Evolutionary conservation across 1,284 basidiomycete species (phyloP), one percentile per base, ranked within the genome.

Genomic region (Veloporphyrellus conicus): DNA sequence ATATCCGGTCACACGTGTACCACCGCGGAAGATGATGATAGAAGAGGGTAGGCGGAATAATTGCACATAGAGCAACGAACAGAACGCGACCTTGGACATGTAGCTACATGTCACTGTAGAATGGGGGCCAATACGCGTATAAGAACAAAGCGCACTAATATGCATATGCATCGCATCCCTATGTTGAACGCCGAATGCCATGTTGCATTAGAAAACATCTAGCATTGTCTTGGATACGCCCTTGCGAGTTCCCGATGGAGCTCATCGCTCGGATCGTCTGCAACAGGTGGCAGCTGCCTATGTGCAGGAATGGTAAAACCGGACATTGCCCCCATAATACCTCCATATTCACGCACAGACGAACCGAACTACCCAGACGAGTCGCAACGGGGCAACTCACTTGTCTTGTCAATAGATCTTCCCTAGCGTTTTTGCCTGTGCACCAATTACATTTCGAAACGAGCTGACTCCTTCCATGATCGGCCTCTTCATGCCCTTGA

Each of bases 401-500:
- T 81, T 86, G 52, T 89, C 86, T 62, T 86, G 84, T 49, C 82
- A 75, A 43, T 84, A 81, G 40, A 83, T 77, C 62, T 85, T 82
- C 14, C 78, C 79, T 12, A 81, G 68, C 1, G 80, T 77, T 45
- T 85, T 75, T n/a, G 84, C 83, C 56, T 88, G 87, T 14, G 76
- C 74, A 43, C 93, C 79, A 3, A 96, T 93, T 62, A 93, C 85
- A 16, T 82, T 77, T 28, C 93, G 80, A 79, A 96, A 96, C n/a
- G 75, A 69, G 52, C 84, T 84, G 32, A 98, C 94, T 70, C 99
- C 95, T 32, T 95, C 83, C 12, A 98, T 82, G 59, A 99, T 99
- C 60, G 99, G 71, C 55, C 81, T 81, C 70, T 95, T 92, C 96
- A 99, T 99, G 19, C 96, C 96, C 46, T 96, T 91, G 50, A 94